Evolutionary conservation across 169 alveolate species (phyloP).

Genomic region (Perkinsus olseni): DNA sequence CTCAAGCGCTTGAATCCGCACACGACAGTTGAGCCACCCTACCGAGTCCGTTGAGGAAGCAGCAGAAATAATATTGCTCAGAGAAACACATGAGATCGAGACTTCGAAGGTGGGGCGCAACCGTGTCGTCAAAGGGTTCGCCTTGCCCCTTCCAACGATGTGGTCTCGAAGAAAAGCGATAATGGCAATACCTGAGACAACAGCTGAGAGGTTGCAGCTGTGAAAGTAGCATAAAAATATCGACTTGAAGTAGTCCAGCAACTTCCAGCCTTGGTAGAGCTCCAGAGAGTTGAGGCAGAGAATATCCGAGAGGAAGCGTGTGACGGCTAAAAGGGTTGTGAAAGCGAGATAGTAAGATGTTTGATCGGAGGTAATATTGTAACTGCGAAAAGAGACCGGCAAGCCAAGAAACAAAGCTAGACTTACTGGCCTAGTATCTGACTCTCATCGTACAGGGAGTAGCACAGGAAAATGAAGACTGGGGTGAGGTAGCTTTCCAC

Average conservation of each 20-base stretch:
- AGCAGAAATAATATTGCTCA: slow-evolving; percentile 14
- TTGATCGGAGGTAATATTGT: background rate
- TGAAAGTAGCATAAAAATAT: too few relatives aligned
- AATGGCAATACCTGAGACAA: background rate
- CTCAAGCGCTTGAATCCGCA: too few relatives aligned
- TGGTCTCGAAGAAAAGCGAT: background rate
- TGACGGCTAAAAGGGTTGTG: background rate
- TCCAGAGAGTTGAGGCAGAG: slow-evolving; percentile 22
- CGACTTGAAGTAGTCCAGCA: background rate
- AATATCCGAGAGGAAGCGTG: slow-evolving; percentile 17
- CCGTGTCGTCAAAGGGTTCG: slow-evolving; percentile 5
- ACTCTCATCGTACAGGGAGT: background rate
- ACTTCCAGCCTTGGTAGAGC: slow-evolving; percentile 21
- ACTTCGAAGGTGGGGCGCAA: slow-evolving; percentile 5
- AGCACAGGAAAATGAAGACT: background rate
- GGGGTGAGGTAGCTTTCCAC: background rate
- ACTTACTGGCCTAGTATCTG: background rate
- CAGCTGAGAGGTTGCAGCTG: too few relatives aligned
- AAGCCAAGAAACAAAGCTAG: background rate
- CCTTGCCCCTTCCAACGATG: slow-evolving; percentile 9
- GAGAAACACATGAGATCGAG: slow-evolving; percentile 4
- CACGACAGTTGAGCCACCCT: background rate
- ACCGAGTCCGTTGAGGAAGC: background rate
- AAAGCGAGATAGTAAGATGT: background rate
- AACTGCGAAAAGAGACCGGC: background rate